These are phyloP conservation scores for Plectosphaerella cucumerina DNA, from an alignment of 2,329 filamentous ascomycete species.

Conservation along the genomic window DNA sequence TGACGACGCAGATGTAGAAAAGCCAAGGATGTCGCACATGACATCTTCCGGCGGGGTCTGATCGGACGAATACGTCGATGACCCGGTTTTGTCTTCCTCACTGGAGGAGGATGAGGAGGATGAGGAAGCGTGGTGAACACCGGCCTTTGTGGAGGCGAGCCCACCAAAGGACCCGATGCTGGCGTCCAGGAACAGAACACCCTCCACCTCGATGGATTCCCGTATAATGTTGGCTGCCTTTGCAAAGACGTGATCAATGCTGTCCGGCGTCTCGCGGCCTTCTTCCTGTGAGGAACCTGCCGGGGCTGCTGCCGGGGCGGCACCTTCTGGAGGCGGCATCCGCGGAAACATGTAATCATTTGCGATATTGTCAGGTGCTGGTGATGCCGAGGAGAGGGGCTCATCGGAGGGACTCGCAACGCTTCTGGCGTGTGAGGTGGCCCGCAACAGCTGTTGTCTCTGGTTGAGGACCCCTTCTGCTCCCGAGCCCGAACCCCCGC, in stretches of 20 bases:
- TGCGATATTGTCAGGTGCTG: too few relatives aligned
- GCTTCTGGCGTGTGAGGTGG: too few relatives aligned
- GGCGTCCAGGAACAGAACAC: conserved; percentile 11
- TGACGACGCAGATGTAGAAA: conserved; percentile 27
- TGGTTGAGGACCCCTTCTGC: conserved; percentile 13
- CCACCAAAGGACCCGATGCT: conserved; percentile 23
- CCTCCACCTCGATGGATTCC: conserved; percentile 30
- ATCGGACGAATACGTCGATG: not conserved
- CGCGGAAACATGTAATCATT: too few relatives aligned
- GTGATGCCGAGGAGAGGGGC: too few relatives aligned
- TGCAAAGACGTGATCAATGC: conserved; percentile 26
- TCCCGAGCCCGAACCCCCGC: not conserved
- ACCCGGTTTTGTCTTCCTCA: not conserved
- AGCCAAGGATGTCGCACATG: conserved; percentile 30
- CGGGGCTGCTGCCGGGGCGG: too few relatives aligned
- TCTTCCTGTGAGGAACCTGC: too few relatives aligned
- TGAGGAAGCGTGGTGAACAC: not conserved
- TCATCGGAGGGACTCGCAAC: too few relatives aligned
- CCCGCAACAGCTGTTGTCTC: conserved; percentile 6
- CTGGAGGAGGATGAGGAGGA: not conserved
- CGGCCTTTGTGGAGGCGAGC: conserved; percentile 9
- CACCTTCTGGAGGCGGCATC: too few relatives aligned
- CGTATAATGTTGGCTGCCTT: conserved; percentile 39
- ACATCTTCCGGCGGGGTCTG: conserved; percentile 4
- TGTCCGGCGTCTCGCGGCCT: too few relatives aligned